phyloP scores from a whole-genome alignment of 2,329 filamentous ascomycete species.

The Neoscytalidium dimidiatum region DNA sequence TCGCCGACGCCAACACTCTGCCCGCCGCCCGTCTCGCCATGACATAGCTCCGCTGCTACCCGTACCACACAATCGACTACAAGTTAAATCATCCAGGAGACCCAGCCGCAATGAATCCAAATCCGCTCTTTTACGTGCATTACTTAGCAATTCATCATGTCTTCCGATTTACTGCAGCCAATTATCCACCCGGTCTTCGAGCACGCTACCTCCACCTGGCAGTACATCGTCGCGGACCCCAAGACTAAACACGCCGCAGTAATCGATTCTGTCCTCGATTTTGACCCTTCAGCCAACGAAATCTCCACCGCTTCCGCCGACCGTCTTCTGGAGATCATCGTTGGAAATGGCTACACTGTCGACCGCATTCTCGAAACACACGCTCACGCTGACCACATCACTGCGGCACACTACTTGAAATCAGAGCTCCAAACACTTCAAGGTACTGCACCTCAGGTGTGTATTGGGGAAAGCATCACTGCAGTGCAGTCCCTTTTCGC shows the following conservation, averaged over 20 bases:
- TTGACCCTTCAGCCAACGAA: conserved; percentile 45
- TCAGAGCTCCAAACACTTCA: conserved; percentile 47
- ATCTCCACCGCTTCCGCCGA: conserved; percentile 59
- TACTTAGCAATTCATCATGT: too few species aligned
- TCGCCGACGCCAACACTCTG: background rate
- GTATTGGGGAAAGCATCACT: conserved; percentile 58
- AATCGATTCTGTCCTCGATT: conserved; percentile 65
- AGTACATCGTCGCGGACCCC: conserved; percentile 62
- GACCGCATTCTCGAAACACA: conserved; percentile 63
- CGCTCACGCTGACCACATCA: conserved; percentile 62
- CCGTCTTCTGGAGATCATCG: conserved; percentile 47
- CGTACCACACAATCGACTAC: too few species aligned
- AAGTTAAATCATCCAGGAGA: too few species aligned
- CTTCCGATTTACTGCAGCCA: background rate
- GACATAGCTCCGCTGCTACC: too few species aligned
- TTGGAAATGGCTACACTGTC: conserved; percentile 50
- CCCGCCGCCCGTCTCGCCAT: background rate
- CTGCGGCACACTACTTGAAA: conserved; percentile 54
- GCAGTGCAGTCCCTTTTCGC: conserved; percentile 56
- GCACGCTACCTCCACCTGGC: conserved; percentile 55
- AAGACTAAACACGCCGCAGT: conserved; percentile 52
- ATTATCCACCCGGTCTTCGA: conserved; percentile 38
- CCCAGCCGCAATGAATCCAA: background rate
- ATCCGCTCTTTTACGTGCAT: background rate
- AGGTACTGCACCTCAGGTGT: conserved; percentile 45